These are phyloP conservation scores for Metschnikowia kofuensis DNA, from an alignment of 805 yeast species.

Conservation along the genomic window DNA sequence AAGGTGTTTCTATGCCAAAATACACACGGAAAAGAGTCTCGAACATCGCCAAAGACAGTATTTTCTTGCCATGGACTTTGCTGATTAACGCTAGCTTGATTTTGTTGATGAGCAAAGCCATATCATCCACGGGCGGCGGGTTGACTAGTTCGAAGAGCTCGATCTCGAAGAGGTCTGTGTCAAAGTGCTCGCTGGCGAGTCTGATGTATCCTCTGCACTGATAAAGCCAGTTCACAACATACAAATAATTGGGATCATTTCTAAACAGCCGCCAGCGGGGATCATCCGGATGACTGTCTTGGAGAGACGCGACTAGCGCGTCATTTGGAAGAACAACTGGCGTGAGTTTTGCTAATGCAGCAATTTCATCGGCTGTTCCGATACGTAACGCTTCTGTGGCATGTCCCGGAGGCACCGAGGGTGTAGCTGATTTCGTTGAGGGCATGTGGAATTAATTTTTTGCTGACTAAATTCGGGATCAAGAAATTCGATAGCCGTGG, in stretches of 20 bases:
- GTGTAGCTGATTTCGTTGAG: conserved; percentile 10
- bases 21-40: conserved; percentile 33
- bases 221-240: conserved; percentile 54
- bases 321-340: conserved; percentile 17
- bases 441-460: conserved; percentile 2
- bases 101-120: conserved; percentile 38
- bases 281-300: conserved; percentile 14
- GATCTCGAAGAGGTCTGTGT: conserved; percentile 58
- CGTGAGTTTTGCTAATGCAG: conserved; percentile 13
- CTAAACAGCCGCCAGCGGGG: conserved; percentile 19
- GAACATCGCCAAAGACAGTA: conserved; percentile 27
- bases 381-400: conserved; percentile 12
- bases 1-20: conserved; percentile 34
- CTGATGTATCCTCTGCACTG: conserved; percentile 50
- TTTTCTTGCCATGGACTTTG: conserved; percentile 37
- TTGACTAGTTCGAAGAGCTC: conserved; percentile 45
- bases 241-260: conserved; percentile 19
- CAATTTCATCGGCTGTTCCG: conserved; percentile 16
- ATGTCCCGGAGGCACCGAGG: conserved; percentile 16
- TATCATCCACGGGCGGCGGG: conserved; percentile 35
- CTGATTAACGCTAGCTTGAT: conserved; percentile 43
- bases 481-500: background rate
- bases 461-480: no score
- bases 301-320: conserved; percentile 14
- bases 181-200: conserved; percentile 51